These are phyloP conservation scores for Pseudomicrostroma phylloplanum DNA, from an alignment of 1,284 basidiomycete genomes.

Conservation along the genomic window DNA sequence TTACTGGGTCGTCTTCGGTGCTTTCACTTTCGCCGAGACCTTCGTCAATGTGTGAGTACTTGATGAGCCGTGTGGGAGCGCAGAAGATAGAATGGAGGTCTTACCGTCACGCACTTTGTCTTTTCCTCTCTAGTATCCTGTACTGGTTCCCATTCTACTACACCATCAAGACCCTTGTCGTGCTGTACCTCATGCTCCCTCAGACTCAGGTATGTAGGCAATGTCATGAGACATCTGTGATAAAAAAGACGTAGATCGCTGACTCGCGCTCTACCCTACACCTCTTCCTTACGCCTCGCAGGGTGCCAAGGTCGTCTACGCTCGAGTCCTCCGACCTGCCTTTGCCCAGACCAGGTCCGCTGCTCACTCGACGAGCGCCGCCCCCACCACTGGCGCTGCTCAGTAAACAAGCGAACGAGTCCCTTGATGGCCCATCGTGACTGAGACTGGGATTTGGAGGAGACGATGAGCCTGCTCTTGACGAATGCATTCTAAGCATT, in stretches of 20 bases:
- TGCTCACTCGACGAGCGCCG: background rate
- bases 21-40: conserved; percentile 50
- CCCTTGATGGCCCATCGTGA: too few species aligned
- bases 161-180: conserved; percentile 71
- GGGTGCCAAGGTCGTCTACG: conserved; percentile 50
- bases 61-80: background rate
- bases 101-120: background rate
- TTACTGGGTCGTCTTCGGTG: conserved; percentile 51
- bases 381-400: background rate
- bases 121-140: conserved; percentile 18
- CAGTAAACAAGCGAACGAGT: too few species aligned
- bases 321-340: conserved; percentile 43
- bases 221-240: background rate
- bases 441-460: too few species aligned
- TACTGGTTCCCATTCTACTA: conserved; percentile 78
- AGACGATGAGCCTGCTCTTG: too few species aligned
- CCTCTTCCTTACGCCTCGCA: background rate
- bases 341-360: conserved; percentile 18
- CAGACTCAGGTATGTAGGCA: conserved; percentile 59
- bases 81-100: too few species aligned
- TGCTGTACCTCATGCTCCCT: conserved; percentile 82
- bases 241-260: background rate
- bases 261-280: background rate
- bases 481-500: too few species aligned
- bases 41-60: conserved; percentile 30